Base-by-base conservation (phyloP, 441 rosid genomes). In the Flueggea neowawraea region DNA sequence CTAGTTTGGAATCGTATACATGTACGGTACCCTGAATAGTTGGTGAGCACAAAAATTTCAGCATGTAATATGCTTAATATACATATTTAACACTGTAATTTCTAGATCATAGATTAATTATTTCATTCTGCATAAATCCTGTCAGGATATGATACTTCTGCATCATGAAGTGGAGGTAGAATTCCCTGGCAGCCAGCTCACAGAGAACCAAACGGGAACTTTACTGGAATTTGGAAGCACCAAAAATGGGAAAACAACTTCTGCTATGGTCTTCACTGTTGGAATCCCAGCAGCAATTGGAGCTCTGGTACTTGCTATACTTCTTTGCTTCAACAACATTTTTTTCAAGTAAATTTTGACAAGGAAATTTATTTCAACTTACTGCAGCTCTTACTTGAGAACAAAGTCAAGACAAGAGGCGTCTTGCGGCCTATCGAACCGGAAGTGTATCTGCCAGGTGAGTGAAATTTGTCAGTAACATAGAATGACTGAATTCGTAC, bases 111-210 rank as follows among this genome's bases (percentile, higher is more conserved):
- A 28, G 60, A 50, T 28, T 56, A 49, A 62, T 45, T 6, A 22
- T 47, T 60, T 17, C 32, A 11, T 11, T 28, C 60, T 32, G 47
- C 31, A 12, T 57, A n/a, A 45, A 58, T 65, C 63, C 44, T 50
- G 54, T 60, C 80, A 94, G 99, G 99, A 94, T 70, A 90, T 94
- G 97, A 95, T 94, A 62, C 89, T 94, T 80, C 66, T 94, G 75
- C 95, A 89, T 72, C 96, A 90, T 61, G 87, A 94, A 74, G 65
- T 90, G 69, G 95, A 90, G 74, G 89, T 90, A 36, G 95, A 89
- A 57, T 90, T 77, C 67, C 91, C 90, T 1, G 90, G 81, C 68
- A 75, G 72, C 58, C 76, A 67, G 61, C 75, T 57, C 0, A 39
- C 72, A 3, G 96, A 94, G 73, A 81, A 61, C 50, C 95, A 87